A percentile compares a stretch with the other conserved stretches of the same genome.
phyloP scores from a whole-genome alignment of 179 eudicot genomes.

The Silene vulgaris region DNA sequence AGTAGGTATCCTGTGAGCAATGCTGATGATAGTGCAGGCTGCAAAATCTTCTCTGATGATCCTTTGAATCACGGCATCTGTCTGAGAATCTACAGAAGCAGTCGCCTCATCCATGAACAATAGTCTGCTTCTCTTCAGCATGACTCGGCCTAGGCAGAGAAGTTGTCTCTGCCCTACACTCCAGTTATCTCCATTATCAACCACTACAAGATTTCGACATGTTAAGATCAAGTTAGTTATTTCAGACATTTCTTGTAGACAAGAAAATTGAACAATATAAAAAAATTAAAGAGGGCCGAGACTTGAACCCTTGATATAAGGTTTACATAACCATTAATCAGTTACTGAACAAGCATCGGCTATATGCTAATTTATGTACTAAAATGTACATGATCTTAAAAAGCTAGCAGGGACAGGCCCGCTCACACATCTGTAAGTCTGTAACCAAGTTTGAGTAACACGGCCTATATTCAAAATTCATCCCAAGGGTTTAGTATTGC shows the following conservation, averaged over 20 bases:
- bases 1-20: constrained; percentile 95
- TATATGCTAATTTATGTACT: too few species aligned
- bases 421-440: too few species aligned
- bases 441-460: too few species aligned
- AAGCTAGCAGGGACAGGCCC: too few species aligned
- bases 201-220: constrained; percentile 36
- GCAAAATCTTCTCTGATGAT: constrained; percentile 88
- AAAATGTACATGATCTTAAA: too few species aligned
- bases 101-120: constrained; percentile 97
- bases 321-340: too few species aligned
- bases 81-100: constrained; percentile 92
- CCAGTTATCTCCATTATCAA: constrained; percentile 89
- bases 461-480: too few species aligned
- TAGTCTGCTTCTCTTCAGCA: constrained; percentile 73
- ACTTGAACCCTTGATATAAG: too few species aligned
- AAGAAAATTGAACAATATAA: too few species aligned
- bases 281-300: too few species aligned
- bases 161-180: constrained; percentile 96
- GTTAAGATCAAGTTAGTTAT: neutral
- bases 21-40: constrained; percentile 84
- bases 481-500: neutral
- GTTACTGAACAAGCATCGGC: too few species aligned
- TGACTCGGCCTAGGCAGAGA: constrained; percentile 79
- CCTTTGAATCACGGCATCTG: constrained; percentile 78
- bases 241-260: too few species aligned